Evolutionary conservation across 805 yeast genomes (phyloP).

Genomic region (Kodamaea fukazawae): DNA sequence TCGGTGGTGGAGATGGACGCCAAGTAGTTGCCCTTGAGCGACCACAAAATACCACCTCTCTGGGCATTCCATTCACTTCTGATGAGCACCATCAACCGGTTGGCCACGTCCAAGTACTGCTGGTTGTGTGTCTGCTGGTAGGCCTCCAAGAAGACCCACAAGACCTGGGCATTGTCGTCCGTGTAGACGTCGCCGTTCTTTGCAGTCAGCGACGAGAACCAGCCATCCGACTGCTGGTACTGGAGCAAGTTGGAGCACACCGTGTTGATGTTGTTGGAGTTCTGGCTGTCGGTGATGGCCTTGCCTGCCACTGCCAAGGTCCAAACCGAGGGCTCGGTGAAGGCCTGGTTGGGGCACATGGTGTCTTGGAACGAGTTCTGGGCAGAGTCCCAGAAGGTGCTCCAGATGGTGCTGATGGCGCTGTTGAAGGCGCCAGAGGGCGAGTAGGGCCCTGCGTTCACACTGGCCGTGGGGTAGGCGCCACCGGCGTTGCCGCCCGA

Average conservation of each 20-base stretch:
- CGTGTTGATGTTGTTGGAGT: constrained; percentile 1
- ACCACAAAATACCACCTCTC: constrained; percentile 15
- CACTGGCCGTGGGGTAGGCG: background rate
- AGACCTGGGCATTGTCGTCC: constrained; percentile 16
- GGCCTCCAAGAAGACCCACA: constrained; percentile 15
- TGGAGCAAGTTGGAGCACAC: constrained; percentile 9
- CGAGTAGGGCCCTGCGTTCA: background rate
- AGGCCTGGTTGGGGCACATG: constrained; percentile 6
- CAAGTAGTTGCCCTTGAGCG: constrained; percentile 11
- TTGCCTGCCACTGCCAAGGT: constrained; percentile 15
- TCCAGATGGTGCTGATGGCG: constrained; percentile 15
- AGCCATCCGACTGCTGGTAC: constrained; percentile 10
- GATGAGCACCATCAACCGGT: constrained; percentile 9
- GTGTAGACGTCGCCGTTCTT: constrained; percentile 13
- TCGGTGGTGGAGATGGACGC: constrained; percentile 16
- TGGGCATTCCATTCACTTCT: constrained; percentile 8
- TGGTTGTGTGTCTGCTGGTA: constrained; percentile 9
- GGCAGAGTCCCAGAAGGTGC: constrained; percentile 16
- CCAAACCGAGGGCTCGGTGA: constrained; percentile 13
- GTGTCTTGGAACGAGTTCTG: constrained; percentile 11
- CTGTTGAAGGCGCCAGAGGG: constrained; percentile 9
- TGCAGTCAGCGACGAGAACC: constrained; percentile 13
- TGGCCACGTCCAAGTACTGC: constrained; percentile 9
- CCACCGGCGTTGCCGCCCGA: too few relatives aligned
- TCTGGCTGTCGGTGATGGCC: constrained; percentile 10